Evolutionary conservation across 306 rosid species (phyloP).

Genomic region (Vigna trinervia): DNA sequence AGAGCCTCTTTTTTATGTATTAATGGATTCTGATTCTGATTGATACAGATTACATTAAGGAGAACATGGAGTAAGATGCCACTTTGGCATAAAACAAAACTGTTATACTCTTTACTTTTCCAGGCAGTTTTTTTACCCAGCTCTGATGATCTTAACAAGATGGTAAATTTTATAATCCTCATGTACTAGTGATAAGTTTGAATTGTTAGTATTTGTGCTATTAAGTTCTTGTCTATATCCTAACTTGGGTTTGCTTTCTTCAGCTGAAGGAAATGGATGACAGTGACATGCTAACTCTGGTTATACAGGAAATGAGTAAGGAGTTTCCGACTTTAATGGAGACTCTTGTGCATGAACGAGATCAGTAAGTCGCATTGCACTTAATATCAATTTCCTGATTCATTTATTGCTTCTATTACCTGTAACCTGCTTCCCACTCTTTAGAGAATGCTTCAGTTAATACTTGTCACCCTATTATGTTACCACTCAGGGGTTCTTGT

Average conservation of each 20-base stretch:
- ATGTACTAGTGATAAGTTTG: constrained; percentile 33
- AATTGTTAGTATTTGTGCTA: constrained; percentile 9
- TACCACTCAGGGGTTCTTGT: constrained; percentile 13
- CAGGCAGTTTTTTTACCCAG: constrained; percentile 88
- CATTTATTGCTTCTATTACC: constrained; percentile 28
- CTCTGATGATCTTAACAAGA: constrained; percentile 73
- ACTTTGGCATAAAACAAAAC: constrained; percentile 86
- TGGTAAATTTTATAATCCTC: constrained; percentile 60
- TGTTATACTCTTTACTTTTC: constrained; percentile 69
- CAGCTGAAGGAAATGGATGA: constrained; percentile 94
- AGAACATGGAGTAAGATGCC: constrained; percentile 98
- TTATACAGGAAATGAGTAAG: constrained; percentile 91
- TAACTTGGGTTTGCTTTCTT: constrained; percentile 48
- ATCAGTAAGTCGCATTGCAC: constrained; percentile 66
- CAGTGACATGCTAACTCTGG: constrained; percentile 88
- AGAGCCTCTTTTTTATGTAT: constrained; percentile 25
- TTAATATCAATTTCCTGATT: constrained; percentile 25
- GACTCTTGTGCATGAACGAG: constrained; percentile 94
- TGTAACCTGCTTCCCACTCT: constrained; percentile 21
- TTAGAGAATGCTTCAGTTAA: constrained; percentile 26
- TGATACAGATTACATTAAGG: constrained; percentile 74
- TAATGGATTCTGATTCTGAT: constrained; percentile 42
- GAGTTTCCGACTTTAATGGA: constrained; percentile 94
- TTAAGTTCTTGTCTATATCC: constrained; percentile 35
- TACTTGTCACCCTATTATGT: constrained; percentile 25